Conservation (phyloP, 164 flowering plant genomes). For the Vitis labrusca region DNA sequence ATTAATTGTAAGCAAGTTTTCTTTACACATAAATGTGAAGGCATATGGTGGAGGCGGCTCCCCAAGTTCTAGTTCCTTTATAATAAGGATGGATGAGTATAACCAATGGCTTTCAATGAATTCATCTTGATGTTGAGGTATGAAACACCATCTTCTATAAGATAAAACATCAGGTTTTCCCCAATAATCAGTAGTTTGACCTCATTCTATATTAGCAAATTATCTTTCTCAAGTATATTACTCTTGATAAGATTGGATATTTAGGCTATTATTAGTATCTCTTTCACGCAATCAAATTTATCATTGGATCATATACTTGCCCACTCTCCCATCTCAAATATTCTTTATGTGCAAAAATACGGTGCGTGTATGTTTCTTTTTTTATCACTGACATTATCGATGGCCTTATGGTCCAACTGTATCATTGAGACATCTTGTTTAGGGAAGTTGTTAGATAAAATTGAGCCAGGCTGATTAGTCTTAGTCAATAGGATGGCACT, state of each 20-base stretch:
- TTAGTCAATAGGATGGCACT: too few species aligned
- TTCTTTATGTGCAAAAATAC: neutral
- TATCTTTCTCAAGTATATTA: neutral
- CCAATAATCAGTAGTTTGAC: neutral
- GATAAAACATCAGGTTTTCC: neutral
- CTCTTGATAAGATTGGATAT: neutral
- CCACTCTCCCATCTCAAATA: neutral
- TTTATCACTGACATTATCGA: neutral
- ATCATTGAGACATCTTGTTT: too few species aligned
- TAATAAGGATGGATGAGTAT: constrained; percentile 93
- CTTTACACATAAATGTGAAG: constrained; percentile 37
- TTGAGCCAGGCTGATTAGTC: too few species aligned
- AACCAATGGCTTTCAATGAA: constrained; percentile 57
- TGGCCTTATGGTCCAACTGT: neutral
- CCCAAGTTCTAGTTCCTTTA: constrained; percentile 79
- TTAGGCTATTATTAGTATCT: neutral
- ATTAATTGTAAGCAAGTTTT: neutral
- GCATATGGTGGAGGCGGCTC: constrained; percentile 96
- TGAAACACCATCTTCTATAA: neutral
- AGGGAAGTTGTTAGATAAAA: too few species aligned
- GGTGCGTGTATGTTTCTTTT: too few species aligned
- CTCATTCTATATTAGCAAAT: neutral
- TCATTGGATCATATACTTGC: neutral
- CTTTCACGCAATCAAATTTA: neutral
- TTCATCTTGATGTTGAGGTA: constrained; percentile 20